Evolutionary conservation across 352 stramenopile genomes (phyloP).

Genomic region (Pythium apleroticum): DNA sequence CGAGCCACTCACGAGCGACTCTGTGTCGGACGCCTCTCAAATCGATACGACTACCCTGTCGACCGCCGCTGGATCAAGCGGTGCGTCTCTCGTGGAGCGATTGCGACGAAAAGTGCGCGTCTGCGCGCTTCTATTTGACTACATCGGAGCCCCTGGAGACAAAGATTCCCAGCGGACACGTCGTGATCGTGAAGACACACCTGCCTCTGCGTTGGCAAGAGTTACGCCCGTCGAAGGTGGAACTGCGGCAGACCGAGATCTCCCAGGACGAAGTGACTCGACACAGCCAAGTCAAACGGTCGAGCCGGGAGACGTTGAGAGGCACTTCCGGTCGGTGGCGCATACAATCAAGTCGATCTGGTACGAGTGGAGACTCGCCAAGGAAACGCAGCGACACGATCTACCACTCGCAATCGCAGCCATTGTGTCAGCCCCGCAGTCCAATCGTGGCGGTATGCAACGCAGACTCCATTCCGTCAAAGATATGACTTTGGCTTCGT

Average conservation of each 20-base stretch:
- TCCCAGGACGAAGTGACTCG: not conserved
- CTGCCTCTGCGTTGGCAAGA: not conserved
- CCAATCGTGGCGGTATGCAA: constrained; percentile 3
- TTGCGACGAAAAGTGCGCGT: constrained; percentile 37
- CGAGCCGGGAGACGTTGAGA: not conserved
- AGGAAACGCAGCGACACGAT: constrained; percentile 26
- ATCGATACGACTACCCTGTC: no score
- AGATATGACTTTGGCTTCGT: constrained; percentile 8
- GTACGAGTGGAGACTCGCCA: constrained; percentile 45
- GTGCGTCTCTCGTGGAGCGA: constrained; percentile 29
- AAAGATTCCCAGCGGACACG: not conserved
- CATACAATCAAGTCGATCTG: constrained; percentile 36
- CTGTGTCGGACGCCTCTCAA: not conserved
- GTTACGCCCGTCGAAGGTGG: not conserved
- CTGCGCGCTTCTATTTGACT: constrained; percentile 31
- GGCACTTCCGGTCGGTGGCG: constrained; percentile 19
- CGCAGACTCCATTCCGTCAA: constrained; percentile 14
- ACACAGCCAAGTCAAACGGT: not conserved
- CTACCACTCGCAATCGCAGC: constrained; percentile 15
- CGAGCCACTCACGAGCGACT: not conserved
- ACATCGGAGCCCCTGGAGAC: not conserved
- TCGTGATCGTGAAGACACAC: not conserved
- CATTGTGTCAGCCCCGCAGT: not conserved
- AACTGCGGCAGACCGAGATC: not conserved
- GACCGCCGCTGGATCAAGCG: not conserved